Evolutionary conservation across 371 early-diverging fungal genomes (phyloP).

Genomic region (Lichtheimia corymbifera): DNA sequence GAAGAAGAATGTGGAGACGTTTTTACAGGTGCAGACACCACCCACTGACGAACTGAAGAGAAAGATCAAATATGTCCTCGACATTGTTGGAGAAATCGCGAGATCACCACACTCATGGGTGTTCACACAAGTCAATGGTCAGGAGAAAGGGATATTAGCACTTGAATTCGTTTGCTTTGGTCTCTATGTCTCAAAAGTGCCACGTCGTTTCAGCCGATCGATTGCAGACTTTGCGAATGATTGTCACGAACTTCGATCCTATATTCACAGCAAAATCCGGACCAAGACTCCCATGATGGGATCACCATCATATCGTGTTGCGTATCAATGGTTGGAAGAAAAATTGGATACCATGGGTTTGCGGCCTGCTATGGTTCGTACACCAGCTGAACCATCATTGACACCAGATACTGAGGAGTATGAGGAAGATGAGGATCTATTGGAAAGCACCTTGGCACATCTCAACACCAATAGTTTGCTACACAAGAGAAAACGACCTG

Average conservation of each 20-base stretch:
- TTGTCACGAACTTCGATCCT: background rate
- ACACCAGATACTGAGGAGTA: background rate
- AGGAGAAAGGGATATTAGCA: background rate
- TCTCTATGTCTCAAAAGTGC: slow-evolving; percentile 8
- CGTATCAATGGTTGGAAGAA: slow-evolving; percentile 2
- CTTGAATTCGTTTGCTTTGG: slow-evolving; percentile 17
- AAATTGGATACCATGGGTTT: background rate
- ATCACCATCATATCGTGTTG: background rate
- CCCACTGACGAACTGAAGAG: background rate
- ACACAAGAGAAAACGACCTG: background rate
- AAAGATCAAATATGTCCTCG: slow-evolving; percentile 1
- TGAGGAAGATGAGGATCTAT: slow-evolving; percentile 5
- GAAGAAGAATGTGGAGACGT: background rate
- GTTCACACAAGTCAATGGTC: background rate
- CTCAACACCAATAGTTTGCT: background rate
- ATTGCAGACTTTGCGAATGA: slow-evolving; percentile 11
- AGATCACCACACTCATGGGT: background rate
- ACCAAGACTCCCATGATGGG: background rate
- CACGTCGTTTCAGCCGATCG: slow-evolving; percentile 2
- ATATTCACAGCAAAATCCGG: background rate
- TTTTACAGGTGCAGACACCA: background rate
- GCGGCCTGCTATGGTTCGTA: background rate
- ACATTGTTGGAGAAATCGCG: background rate
- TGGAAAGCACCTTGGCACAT: background rate
- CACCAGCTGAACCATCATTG: background rate